Conservation (phyloP, 805 yeast species). For the Scheffersomyces stipitis region DNA sequence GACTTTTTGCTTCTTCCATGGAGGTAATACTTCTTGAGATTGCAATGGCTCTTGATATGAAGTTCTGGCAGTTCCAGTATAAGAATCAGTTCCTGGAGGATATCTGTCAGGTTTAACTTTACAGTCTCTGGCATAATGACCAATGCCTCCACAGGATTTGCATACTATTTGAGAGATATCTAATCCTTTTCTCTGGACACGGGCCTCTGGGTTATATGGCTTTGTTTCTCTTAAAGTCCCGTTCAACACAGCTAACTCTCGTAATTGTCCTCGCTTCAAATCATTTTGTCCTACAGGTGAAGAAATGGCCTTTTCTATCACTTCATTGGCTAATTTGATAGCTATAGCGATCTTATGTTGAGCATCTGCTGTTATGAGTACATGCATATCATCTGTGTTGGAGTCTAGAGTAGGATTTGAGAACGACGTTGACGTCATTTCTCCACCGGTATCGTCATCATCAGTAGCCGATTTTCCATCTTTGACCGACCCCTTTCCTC, state of each 20-base stretch:
- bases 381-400: slow-evolving; percentile 75
- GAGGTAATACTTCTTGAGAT: slow-evolving; percentile 16
- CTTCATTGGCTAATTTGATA: slow-evolving; percentile 65
- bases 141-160: slow-evolving; percentile 73
- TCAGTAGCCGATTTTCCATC: slow-evolving; percentile 71
- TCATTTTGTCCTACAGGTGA: slow-evolving; percentile 95
- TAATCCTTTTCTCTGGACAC: slow-evolving; percentile 34
- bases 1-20: slow-evolving; percentile 25
- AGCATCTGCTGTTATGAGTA: slow-evolving; percentile 79
- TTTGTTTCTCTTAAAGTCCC: slow-evolving; percentile 88
- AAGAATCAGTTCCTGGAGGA: background rate
- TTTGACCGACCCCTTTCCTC: slow-evolving; percentile 96
- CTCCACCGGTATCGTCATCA: slow-evolving; percentile 31
- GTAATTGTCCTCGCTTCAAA: slow-evolving; percentile 81
- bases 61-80: background rate
- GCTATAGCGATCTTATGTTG: slow-evolving; percentile 78
- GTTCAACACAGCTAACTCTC: slow-evolving; percentile 89
- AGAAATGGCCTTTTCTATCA: slow-evolving; percentile 78
- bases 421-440: slow-evolving; percentile 16
- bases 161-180: slow-evolving; percentile 62
- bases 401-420: slow-evolving; percentile 21
- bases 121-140: slow-evolving; percentile 91
- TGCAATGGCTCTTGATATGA: background rate
- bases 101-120: slow-evolving; percentile 33
- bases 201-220: slow-evolving; percentile 47